phyloP scores from a whole-genome alignment of 2,329 filamentous ascomycete genomes.

The Colletotrichum costaricense region DNA sequence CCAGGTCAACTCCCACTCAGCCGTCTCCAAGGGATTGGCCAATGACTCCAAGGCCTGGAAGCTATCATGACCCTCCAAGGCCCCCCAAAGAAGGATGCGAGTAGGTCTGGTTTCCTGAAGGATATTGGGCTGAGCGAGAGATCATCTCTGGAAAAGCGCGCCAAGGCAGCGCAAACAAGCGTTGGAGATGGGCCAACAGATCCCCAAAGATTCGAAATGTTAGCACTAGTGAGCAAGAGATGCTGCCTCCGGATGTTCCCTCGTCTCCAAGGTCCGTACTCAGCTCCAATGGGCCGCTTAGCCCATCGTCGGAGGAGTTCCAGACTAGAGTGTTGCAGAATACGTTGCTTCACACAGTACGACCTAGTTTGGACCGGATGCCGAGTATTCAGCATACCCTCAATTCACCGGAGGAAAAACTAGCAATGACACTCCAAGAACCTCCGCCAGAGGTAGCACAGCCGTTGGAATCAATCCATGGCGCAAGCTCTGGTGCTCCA shows the following conservation, averaged over 20 bases:
- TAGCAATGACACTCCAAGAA: neutral
- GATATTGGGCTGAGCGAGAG: constrained; percentile 72
- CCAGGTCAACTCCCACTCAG: neutral
- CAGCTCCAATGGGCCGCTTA: constrained; percentile 42
- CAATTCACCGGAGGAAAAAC: neutral
- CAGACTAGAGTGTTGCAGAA: constrained; percentile 61
- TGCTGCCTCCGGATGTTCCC: constrained; percentile 1
- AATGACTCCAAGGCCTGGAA: neutral
- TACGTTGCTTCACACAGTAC: constrained; percentile 28
- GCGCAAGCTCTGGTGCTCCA: neutral
- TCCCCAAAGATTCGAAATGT: constrained; percentile 44
- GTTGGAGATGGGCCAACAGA: constrained; percentile 55
- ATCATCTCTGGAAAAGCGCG: constrained; percentile 39
- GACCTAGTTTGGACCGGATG: neutral
- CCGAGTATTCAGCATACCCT: constrained; percentile 23
- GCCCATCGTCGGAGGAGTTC: constrained; percentile 59
- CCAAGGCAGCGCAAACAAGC: constrained; percentile 47
- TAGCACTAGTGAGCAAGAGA: constrained; percentile 47
- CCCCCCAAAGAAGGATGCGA: constrained; percentile 65
- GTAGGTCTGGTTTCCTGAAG: constrained; percentile 73
- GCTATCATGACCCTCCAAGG: constrained; percentile 62
- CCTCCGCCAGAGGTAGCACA: neutral
- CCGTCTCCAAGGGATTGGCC: neutral
- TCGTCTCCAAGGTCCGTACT: neutral
- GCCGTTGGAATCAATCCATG: neutral